A percentile compares a stretch with the other conserved stretches of the same genome.
These are phyloP conservation scores for Phialophora expanda DNA, from an alignment of 2,329 filamentous ascomycete species.

Conservation along the genomic window DNA sequence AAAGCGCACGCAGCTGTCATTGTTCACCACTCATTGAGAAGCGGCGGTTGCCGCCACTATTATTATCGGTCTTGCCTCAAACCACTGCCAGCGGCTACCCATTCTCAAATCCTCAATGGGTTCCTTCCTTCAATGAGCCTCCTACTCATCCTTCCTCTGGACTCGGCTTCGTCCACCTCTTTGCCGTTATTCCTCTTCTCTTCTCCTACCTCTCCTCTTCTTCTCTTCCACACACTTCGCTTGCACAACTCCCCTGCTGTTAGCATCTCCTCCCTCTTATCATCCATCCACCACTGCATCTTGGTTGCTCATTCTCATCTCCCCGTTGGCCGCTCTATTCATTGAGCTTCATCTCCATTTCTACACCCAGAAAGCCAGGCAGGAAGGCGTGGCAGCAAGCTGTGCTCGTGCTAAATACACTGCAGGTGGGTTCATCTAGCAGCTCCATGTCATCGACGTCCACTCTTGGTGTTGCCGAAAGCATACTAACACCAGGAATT, in stretches of 20 bases:
- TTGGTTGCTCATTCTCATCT: conserved; percentile 41
- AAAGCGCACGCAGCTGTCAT: neutral
- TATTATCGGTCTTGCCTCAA: conserved; percentile 1
- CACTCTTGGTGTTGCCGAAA: neutral
- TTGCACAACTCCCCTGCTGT: conserved; percentile 35
- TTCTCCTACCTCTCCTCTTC: conserved; percentile 23
- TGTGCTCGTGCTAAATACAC: conserved; percentile 16
- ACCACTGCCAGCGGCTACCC: neutral
- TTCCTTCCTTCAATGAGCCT: conserved; percentile 6
- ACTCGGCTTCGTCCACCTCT: neutral
- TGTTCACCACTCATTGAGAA: neutral
- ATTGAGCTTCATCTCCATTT: conserved; percentile 31
- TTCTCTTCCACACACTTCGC: conserved; percentile 31
- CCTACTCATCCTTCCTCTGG: neutral
- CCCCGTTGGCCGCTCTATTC: conserved; percentile 38
- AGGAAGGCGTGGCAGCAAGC: conserved; percentile 17
- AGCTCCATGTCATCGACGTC: neutral
- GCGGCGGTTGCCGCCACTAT: neutral
- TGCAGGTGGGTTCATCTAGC: conserved; percentile 19
- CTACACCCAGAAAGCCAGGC: conserved; percentile 28
- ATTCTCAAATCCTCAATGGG: neutral
- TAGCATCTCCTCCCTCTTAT: conserved; percentile 38
- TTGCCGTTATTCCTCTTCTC: conserved; percentile 17
- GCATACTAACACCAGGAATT: conserved; percentile 12
- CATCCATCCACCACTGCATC: conserved; percentile 40